Evolutionary conservation across 805 yeast genomes (phyloP), one percentile per base, ranked within the genome.

Genomic region (Ogataea salicorniae): DNA sequence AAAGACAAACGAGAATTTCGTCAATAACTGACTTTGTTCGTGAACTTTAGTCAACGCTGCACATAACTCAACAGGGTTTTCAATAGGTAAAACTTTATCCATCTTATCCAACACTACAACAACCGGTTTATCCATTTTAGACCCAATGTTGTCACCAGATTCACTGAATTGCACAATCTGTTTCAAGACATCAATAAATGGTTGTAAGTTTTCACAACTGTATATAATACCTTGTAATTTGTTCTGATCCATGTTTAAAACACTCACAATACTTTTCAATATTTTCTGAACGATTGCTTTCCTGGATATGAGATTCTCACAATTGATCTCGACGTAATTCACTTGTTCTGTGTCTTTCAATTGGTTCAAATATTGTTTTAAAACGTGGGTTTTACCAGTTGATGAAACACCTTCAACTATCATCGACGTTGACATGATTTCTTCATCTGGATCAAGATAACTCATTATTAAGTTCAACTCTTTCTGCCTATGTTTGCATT

Each of bases 391-490:
- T 53, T 78, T 78, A 0, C 83, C 83, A 16, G 74, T 63, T 1
- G 80, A 69, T 45, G 70, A 64, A 47, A 72, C 69, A 0, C 83
- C 83, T 54, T 76, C 79, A 3, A 77, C 66, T 2, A 75, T 57
- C 11, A 77, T 41, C 6, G 70, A 58, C 1, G 75, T 70, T 0
- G 66, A 62, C 61, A 68, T 64, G 2, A 58, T 34, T 3, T 47
- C 53, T 1, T 55, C 26, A 17, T 67, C 64, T 9, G 58, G 58
- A 7, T 67, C 57, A 1, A 77, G 45, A 44, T 68, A 73, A 0
- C 72, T 58, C 34, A 60, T 53, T 17, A 77, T 52, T 9, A 73
- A 57, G 9, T 61, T 66, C 18, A 70, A 46, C 53, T 77, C 74
- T 5, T 51, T 42, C 3, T 62, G 61, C 23, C 79, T 62, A 46